Percentiles rank a stretch among this genome's conserved stretches.
These are phyloP conservation scores for Mycena citricolor DNA, from an alignment of 1,284 basidiomycete genomes.

Conservation along the genomic window DNA sequence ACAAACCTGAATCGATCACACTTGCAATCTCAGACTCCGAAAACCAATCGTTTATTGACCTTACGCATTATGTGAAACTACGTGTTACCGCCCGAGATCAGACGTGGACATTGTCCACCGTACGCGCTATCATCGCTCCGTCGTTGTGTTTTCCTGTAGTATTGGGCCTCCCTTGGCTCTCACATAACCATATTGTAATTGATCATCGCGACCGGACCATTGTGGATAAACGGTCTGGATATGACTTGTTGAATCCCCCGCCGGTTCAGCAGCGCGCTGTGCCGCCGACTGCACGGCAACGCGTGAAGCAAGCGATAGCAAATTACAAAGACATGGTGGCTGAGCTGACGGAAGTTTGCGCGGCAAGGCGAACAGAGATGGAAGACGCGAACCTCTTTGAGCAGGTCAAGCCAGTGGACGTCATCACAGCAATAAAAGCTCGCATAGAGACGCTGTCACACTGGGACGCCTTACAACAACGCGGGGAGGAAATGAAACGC, in stretches of 20 bases:
- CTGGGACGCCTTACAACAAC: slow-evolving; percentile 3
- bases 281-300: too few relatives aligned
- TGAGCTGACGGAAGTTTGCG: slow-evolving; percentile 1
- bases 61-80: slow-evolving; percentile 3
- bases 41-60: not conserved
- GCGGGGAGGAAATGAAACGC: slow-evolving; percentile 1
- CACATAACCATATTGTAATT: not conserved
- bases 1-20: not conserved
- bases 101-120: not conserved
- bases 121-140: not conserved
- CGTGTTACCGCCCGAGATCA: not conserved
- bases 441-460: slow-evolving; percentile 7
- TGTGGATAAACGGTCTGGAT: slow-evolving; percentile 1
- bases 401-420: slow-evolving; percentile 1
- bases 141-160: not conserved
- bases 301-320: not conserved
- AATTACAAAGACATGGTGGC: not conserved
- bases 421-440: slow-evolving; percentile 5
- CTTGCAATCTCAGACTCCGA: not conserved
- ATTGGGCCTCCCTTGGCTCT: not conserved
- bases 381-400: not conserved
- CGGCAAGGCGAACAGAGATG: not conserved
- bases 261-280: not conserved
- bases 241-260: slow-evolving; percentile 2
- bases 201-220: not conserved